These are phyloP conservation scores for Didymella keratinophila DNA, from an alignment of 2,329 filamentous ascomycete species.

Conservation along the genomic window DNA sequence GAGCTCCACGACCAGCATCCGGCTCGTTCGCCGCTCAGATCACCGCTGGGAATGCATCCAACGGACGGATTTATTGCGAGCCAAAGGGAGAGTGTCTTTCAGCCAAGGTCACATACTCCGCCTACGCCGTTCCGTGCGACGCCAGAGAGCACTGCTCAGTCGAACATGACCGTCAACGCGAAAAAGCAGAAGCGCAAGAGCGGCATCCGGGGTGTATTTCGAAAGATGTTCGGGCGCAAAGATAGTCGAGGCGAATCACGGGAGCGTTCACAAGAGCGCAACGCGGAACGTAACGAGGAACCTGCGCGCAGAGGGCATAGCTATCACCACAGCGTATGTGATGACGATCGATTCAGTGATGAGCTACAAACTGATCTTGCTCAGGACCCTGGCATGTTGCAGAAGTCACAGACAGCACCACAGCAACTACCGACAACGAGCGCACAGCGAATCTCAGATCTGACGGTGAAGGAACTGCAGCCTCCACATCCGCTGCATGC, in stretches of 20 bases:
- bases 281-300: constrained; percentile 31
- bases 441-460: constrained; percentile 45
- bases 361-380: constrained; percentile 10
- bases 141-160: constrained; percentile 35
- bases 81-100: constrained; percentile 37
- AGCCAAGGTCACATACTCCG: constrained; percentile 33
- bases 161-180: constrained; percentile 25
- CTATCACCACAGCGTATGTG: constrained; percentile 49
- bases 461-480: constrained; percentile 43
- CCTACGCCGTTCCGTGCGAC: constrained; percentile 43
- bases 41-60: constrained; percentile 34
- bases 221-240: constrained; percentile 50
- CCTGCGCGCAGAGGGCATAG: constrained; percentile 36
- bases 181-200: constrained; percentile 49
- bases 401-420: constrained; percentile 17
- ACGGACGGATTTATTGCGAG: constrained; percentile 27
- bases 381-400: constrained; percentile 45
- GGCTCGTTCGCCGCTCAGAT: constrained; percentile 22
- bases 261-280: constrained; percentile 29
- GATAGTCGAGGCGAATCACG: constrained; percentile 36
- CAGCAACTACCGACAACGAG: constrained; percentile 23
- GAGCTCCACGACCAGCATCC: constrained; percentile 28
- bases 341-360: not conserved
- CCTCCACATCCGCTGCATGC: constrained; percentile 48
- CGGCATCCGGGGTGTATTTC: constrained; percentile 47